Conservation (phyloP, 176 grass and related monocot species). For the Luzula sylvatica region DNA sequence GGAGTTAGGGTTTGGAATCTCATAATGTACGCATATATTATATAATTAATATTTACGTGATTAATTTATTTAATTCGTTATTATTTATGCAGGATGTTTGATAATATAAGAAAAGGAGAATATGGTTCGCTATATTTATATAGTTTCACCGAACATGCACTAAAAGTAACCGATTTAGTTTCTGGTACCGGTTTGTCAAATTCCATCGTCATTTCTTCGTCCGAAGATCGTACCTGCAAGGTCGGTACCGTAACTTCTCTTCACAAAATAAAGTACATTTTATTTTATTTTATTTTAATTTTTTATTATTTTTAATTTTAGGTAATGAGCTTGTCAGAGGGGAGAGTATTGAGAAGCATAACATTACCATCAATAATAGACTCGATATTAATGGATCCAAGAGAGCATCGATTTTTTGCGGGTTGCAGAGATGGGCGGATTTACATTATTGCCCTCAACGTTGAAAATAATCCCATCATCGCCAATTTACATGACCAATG, state of each 20-base stretch:
- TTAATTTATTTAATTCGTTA: slow-evolving; percentile 7
- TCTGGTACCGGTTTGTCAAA: slow-evolving; percentile 46
- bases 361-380: slow-evolving; percentile 47
- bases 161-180: slow-evolving; percentile 61
- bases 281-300: slow-evolving; percentile 16
- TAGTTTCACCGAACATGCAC: slow-evolving; percentile 56
- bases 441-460: slow-evolving; percentile 70
- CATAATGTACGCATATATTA: slow-evolving; percentile 41
- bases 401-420: slow-evolving; percentile 79
- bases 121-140: slow-evolving; percentile 33
- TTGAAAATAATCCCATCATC: slow-evolving; percentile 45
- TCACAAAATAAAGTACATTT: not conserved
- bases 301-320: slow-evolving; percentile 21
- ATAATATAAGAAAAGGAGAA: slow-evolving; percentile 40
- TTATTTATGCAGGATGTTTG: slow-evolving; percentile 57
- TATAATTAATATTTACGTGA: slow-evolving; percentile 1
- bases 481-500: slow-evolving; percentile 61
- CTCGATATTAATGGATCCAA: slow-evolving; percentile 49
- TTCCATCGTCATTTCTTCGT: slow-evolving; percentile 65
- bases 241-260: slow-evolving; percentile 15
- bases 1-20: slow-evolving; percentile 82
- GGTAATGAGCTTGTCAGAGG: slow-evolving; percentile 77
- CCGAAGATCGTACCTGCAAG: slow-evolving; percentile 84
- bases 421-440: slow-evolving; percentile 87
- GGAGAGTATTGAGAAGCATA: slow-evolving; percentile 60